Conservation (phyloP, 192 early-diverging fungal genomes). For the Coemansia reversa region DNA sequence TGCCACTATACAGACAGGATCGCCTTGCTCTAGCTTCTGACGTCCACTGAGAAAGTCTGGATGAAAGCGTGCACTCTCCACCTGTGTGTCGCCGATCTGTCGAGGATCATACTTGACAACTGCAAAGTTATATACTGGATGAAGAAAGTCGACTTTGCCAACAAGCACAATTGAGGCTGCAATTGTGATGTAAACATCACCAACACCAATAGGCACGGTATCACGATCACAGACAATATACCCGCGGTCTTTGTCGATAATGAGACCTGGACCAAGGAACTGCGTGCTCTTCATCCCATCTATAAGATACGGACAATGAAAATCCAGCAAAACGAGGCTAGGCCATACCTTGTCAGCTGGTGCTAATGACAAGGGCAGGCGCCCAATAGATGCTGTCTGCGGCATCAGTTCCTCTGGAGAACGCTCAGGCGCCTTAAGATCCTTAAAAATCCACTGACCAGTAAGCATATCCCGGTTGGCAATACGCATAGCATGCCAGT, state of each 20-base stretch:
- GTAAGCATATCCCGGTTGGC: slow-evolving; percentile 73
- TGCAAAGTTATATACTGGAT: slow-evolving; percentile 88
- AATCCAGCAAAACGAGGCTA: slow-evolving; percentile 78
- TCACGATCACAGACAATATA: slow-evolving; percentile 83
- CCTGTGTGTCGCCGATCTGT: slow-evolving; percentile 71
- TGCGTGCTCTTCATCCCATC: slow-evolving; percentile 73
- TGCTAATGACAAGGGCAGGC: slow-evolving; percentile 69
- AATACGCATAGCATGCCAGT: slow-evolving; percentile 82
- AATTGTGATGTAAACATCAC: slow-evolving; percentile 88
- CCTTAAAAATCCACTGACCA: slow-evolving; percentile 78
- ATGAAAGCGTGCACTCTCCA: slow-evolving; percentile 57
- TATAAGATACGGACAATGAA: slow-evolving; percentile 76
- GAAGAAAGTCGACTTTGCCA: slow-evolving; percentile 76
- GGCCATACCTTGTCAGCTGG: slow-evolving; percentile 73
- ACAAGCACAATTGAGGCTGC: slow-evolving; percentile 86
- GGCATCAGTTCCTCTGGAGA: slow-evolving; percentile 53
- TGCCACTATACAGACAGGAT: slow-evolving; percentile 63
- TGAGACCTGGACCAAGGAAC: slow-evolving; percentile 60
- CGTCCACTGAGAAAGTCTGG: slow-evolving; percentile 33
- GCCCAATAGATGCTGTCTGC: slow-evolving; percentile 70
- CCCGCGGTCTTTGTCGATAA: slow-evolving; percentile 75
- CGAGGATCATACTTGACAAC: slow-evolving; percentile 76
- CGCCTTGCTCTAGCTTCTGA: slow-evolving; percentile 44
- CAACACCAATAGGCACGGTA: slow-evolving; percentile 81
- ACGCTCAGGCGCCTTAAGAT: slow-evolving; percentile 62